Conservation (phyloP, 108 stramenopile genomes). For the Aurantiochytrium sp. region DNA sequence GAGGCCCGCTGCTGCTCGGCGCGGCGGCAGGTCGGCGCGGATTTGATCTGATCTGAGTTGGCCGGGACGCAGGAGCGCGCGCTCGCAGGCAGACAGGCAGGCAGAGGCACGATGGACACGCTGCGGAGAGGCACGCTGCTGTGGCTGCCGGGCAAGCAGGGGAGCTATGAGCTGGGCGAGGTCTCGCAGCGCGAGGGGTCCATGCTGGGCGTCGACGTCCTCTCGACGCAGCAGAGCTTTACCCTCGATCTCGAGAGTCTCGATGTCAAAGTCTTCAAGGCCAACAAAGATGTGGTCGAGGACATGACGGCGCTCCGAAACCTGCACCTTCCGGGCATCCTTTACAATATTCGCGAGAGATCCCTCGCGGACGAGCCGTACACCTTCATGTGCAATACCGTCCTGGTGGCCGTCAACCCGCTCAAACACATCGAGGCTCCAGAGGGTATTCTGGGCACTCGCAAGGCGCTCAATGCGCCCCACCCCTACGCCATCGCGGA, state of each 20-base stretch:
- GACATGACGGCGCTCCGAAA: slow-evolving; percentile 8
- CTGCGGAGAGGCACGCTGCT: neutral
- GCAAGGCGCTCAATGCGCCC: neutral
- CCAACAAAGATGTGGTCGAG: neutral
- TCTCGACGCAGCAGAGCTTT: neutral
- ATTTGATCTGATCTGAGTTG: too few species aligned
- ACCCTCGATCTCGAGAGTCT: neutral
- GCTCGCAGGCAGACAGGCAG: too few species aligned
- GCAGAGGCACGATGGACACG: neutral
- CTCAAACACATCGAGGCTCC: slow-evolving; percentile 19
- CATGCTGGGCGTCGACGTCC: neutral
- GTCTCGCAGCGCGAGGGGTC: neutral
- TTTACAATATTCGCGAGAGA: slow-evolving; percentile 28
- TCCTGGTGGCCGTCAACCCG: slow-evolving; percentile 43
- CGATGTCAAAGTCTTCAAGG: neutral
- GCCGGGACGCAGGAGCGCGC: too few species aligned
- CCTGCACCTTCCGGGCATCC: slow-evolving; percentile 23
- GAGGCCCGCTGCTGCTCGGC: too few species aligned
- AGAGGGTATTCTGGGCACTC: neutral
- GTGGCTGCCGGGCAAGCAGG: neutral
- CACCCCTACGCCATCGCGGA: slow-evolving; percentile 14
- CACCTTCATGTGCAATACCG: slow-evolving; percentile 33
- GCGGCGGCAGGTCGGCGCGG: too few species aligned
- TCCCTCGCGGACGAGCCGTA: slow-evolving; percentile 34
- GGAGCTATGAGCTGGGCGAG: neutral